phyloP scores from a whole-genome alignment of 1,139 yeast species.

The Geotrichum fermentans region DNA sequence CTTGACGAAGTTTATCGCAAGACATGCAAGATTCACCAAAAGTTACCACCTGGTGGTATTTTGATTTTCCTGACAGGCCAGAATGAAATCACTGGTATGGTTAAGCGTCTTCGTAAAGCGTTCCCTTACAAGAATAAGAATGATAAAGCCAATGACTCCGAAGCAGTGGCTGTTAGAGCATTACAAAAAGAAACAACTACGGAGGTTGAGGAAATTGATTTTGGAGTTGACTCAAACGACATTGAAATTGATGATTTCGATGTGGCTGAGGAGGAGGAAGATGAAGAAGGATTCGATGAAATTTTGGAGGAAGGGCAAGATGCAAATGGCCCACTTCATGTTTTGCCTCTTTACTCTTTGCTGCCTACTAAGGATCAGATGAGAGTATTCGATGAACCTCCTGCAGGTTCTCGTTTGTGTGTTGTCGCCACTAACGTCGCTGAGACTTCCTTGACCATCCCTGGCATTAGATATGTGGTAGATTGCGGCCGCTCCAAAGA shows the following conservation, averaged over 20 bases:
- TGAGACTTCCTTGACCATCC: conserved; percentile 94
- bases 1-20: conserved; percentile 83
- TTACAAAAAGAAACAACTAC: conserved; percentile 58
- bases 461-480: conserved; percentile 90
- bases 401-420: conserved; percentile 78
- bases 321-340: conserved; percentile 76
- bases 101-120: conserved; percentile 59
- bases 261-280: conserved; percentile 49
- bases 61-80: conserved; percentile 91
- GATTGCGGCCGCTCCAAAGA: conserved; percentile 95
- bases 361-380: conserved; percentile 91
- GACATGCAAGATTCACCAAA: conserved; percentile 78
- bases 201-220: conserved; percentile 87
- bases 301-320: conserved; percentile 68
- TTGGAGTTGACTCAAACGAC: conserved; percentile 47
- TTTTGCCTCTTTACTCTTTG: conserved; percentile 84
- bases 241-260: conserved; percentile 45
- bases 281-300: conserved; percentile 93
- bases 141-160: conserved; percentile 35
- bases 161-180: conserved; percentile 45
- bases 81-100: conserved; percentile 77
- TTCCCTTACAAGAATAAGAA: conserved; percentile 53
- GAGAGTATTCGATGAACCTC: conserved; percentile 85
- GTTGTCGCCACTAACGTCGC: conserved; percentile 97
- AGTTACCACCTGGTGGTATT: conserved; percentile 91